Evolutionary conservation across 2,329 filamentous ascomycete genomes (phyloP).

Genomic region (Plectosphaerella plurivora): DNA sequence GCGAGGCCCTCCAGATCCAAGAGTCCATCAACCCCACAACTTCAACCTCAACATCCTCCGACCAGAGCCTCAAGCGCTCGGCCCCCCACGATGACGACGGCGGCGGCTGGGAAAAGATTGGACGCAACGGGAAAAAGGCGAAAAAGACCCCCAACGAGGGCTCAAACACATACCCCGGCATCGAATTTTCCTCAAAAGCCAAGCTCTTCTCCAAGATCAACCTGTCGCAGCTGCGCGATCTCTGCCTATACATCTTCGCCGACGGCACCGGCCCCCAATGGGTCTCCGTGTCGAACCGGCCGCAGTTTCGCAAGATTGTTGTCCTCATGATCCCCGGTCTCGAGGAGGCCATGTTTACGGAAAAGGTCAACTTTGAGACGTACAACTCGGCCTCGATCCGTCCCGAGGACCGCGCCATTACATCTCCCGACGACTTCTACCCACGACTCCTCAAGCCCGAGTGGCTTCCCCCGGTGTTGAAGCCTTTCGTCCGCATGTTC

Average conservation of each 20-base stretch:
- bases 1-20: not conserved
- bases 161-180: slow-evolving; percentile 54
- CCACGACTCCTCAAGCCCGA: slow-evolving; percentile 49
- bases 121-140: slow-evolving; percentile 49
- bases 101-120: slow-evolving; percentile 52
- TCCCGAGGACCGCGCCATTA: slow-evolving; percentile 22
- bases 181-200: slow-evolving; percentile 52
- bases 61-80: slow-evolving; percentile 40
- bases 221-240: slow-evolving; percentile 56
- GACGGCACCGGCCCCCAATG: slow-evolving; percentile 62
- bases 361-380: slow-evolving; percentile 42
- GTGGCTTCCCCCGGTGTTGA: slow-evolving; percentile 47
- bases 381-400: slow-evolving; percentile 28
- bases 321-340: slow-evolving; percentile 88
- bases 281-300: slow-evolving; percentile 58
- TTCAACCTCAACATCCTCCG: not conserved
- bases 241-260: slow-evolving; percentile 63
- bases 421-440: slow-evolving; percentile 56
- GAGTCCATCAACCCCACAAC: not conserved
- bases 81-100: slow-evolving; percentile 40
- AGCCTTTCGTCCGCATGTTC: slow-evolving; percentile 77
- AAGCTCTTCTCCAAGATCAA: slow-evolving; percentile 59
- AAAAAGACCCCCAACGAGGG: slow-evolving; percentile 57
- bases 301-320: slow-evolving; percentile 73
- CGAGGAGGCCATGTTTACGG: slow-evolving; percentile 84